A percentile compares a stretch with the other conserved stretches of the same genome.
phyloP scores from a whole-genome alignment of 2,329 filamentous ascomycete genomes.

The Aspergillus aculeatinus region DNA sequence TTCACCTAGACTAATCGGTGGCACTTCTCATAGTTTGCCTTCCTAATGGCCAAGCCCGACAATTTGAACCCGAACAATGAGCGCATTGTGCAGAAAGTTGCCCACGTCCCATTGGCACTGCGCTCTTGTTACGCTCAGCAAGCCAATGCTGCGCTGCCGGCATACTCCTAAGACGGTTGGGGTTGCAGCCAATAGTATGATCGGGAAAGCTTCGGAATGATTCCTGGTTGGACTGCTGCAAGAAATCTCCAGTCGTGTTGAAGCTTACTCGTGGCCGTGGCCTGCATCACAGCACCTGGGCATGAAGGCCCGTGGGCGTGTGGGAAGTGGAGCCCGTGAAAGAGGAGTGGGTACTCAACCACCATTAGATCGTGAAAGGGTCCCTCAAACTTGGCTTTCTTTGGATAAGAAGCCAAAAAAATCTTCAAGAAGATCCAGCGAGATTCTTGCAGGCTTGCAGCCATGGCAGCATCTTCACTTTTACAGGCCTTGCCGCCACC shows the following conservation, averaged over 20 bases:
- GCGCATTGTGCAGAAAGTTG: constrained; percentile 10
- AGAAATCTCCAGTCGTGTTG: constrained; percentile 6
- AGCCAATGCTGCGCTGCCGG: constrained; percentile 13
- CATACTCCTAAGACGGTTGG: constrained; percentile 8
- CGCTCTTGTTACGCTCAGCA: constrained; percentile 16
- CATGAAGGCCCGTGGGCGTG: background rate
- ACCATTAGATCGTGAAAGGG: background rate
- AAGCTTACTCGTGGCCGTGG: constrained; percentile 9
- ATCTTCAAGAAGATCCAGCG: constrained; percentile 4
- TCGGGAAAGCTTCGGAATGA: constrained; percentile 1
- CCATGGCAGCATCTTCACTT: background rate
- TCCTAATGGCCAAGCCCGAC: constrained; percentile 3
- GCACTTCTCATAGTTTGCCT: constrained; percentile 12
- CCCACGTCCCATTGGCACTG: constrained; percentile 11
- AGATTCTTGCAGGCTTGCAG: background rate
- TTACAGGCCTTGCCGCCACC: constrained; percentile 4
- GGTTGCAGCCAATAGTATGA: background rate
- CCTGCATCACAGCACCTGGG: constrained; percentile 7
- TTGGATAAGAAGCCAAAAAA: background rate
- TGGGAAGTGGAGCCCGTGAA: background rate
- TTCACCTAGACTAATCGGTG: background rate
- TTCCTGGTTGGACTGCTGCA: constrained; percentile 1
- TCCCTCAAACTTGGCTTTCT: background rate
- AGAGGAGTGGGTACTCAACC: background rate
- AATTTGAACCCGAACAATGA: background rate